Evolutionary conservation across 1,284 basidiomycete species (phyloP), one percentile per base, ranked within the genome.

Genomic region (Somion occarium): DNA sequence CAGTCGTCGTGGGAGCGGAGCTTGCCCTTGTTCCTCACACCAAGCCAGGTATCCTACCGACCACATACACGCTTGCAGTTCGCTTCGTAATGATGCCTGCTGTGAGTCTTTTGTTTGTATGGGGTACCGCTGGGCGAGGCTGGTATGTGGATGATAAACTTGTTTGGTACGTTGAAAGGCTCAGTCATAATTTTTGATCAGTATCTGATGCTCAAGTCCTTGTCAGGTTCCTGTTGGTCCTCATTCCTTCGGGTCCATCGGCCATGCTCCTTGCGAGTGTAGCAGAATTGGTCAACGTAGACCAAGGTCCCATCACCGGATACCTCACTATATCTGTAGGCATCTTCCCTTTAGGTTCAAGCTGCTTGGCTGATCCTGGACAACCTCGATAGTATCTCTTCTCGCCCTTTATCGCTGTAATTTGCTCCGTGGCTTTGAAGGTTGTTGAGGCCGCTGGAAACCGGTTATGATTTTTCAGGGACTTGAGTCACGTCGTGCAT

Each of bases 251-350:
- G 1, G 65, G 64, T 0, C 66, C 65, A 11, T 64, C 64, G 9
- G 66, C 66, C 7, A 65, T 68, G 66, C 51, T 68, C 19, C 61
- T 68, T 15, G 61, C 63, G 7, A 68, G 57, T 53, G 56, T 68
- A 41, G 63, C 66, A 3, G 66, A 67, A 51, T 47, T 66, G 15
- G 61, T 64, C 18, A 51, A 66, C 45, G 53, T 61, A 38, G 62
- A 62, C 48, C 64, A 66, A 49, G 66, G 63, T 7, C 61, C 63
- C 3, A 63, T 68, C 23, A 61, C 64, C 11, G 64, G 63, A 1
- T 67, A 64, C 53, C 60, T 68, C 13, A 63, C 63, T n/a, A 50
- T 64, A 4, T 59, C 66, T 15, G 64, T 65, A 52, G 38, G 64
- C 60, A 7, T 11, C 22, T n/a, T n/a, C n/a, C n/a, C n/a, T 7